A percentile compares a stretch with the other conserved stretches of the same genome.
Conservation (phyloP, 805 yeast genomes). For the Blastobotrys parvus region DNA sequence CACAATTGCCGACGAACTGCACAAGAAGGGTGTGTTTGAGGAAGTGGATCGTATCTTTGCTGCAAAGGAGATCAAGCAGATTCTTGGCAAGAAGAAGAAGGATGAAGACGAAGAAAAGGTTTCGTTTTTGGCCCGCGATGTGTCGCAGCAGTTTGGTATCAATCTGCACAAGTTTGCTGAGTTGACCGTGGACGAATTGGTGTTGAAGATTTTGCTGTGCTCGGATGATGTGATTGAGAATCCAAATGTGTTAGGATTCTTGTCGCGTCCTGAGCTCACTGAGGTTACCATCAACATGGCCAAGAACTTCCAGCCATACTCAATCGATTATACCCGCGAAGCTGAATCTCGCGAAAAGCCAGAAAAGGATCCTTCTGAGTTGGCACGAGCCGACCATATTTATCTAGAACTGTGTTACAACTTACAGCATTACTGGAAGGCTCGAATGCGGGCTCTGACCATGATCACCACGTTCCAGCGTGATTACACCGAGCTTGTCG, state of each 20-base stretch:
- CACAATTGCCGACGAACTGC: constrained; percentile 48
- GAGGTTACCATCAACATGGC: constrained; percentile 67
- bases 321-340: constrained; percentile 55
- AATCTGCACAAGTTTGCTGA: constrained; percentile 72
- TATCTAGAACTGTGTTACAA: constrained; percentile 78
- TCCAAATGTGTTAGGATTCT: constrained; percentile 72
- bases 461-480: constrained; percentile 63
- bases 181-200: constrained; percentile 54
- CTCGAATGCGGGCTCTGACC: constrained; percentile 77
- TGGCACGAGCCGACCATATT: constrained; percentile 81
- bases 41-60: constrained; percentile 85
- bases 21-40: constrained; percentile 68
- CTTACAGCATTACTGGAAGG: constrained; percentile 82
- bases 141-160: constrained; percentile 92
- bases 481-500: constrained; percentile 65
- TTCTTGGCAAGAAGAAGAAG: constrained; percentile 36
- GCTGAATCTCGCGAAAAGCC: constrained; percentile 36
- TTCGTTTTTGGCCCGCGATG: constrained; percentile 68
- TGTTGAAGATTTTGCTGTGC: constrained; percentile 66
- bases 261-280: constrained; percentile 63
- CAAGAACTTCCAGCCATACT: constrained; percentile 71
- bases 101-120: constrained; percentile 47
- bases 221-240: constrained; percentile 62
- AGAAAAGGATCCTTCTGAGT: constrained; percentile 63
- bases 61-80: constrained; percentile 59